These are phyloP conservation scores for Mucor racemosus DNA, from an alignment of 371 early-diverging fungal species.

Conservation along the genomic window DNA sequence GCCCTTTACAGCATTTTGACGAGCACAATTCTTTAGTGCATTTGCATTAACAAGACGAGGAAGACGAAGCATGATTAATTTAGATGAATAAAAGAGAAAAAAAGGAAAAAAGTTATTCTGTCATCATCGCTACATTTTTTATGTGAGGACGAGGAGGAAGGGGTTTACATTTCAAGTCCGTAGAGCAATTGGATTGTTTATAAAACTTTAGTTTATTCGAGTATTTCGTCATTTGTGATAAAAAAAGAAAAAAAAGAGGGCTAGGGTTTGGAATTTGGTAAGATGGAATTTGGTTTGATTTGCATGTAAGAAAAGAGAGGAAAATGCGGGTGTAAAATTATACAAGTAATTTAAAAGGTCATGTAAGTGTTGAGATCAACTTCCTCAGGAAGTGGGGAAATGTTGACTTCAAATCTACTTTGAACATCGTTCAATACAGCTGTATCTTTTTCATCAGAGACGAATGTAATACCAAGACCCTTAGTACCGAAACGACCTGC, in stretches of 20 bases:
- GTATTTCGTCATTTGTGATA: slow-evolving; percentile 10
- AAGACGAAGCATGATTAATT: slow-evolving; percentile 11
- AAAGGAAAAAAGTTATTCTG: not conserved
- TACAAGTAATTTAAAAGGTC: slow-evolving; percentile 32
- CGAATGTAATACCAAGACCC: slow-evolving; percentile 97
- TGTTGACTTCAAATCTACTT: slow-evolving; percentile 95
- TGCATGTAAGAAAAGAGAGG: not conserved
- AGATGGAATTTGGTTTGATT: slow-evolving; percentile 1
- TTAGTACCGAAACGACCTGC: slow-evolving; percentile 99
- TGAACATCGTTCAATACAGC: slow-evolving; percentile 89
- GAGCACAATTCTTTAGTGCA: slow-evolving; percentile 3
- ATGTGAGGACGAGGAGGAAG: not conserved
- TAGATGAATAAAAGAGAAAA: not conserved
- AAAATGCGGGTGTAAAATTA: not conserved
- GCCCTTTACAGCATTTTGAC: not conserved
- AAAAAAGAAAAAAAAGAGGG: not conserved
- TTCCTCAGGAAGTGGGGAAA: slow-evolving; percentile 86
- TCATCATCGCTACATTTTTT: slow-evolving; percentile 48
- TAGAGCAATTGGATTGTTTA: not conserved
- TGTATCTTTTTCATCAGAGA: slow-evolving; percentile 89
- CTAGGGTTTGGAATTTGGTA: not conserved
- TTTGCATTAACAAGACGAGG: slow-evolving; percentile 11
- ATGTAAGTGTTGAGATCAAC: slow-evolving; percentile 84
- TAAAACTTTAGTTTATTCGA: slow-evolving; percentile 5
- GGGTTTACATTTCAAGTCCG: not conserved